These are phyloP conservation scores for Fraxinus paxiana DNA, from an alignment of 305 asterid species.

Conservation along the genomic window DNA sequence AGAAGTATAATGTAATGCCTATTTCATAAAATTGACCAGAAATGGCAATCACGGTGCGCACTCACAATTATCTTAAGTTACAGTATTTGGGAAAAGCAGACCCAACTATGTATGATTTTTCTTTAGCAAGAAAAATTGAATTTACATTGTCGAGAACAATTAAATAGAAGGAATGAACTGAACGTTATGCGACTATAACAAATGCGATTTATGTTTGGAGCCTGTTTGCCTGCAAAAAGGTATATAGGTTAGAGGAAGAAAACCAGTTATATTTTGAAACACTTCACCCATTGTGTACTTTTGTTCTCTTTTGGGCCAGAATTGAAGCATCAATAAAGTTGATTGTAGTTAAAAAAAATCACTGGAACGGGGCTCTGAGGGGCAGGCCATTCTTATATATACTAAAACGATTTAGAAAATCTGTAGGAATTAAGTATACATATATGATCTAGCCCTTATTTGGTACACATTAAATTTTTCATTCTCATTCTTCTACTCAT, in stretches of 20 bases:
- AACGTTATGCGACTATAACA: background rate
- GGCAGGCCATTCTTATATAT: background rate
- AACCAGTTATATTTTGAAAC: background rate
- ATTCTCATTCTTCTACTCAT: no score
- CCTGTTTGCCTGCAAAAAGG: background rate
- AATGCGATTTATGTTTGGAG: background rate
- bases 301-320: background rate
- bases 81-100: background rate
- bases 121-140: background rate
- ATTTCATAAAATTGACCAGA: background rate
- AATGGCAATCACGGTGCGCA: background rate
- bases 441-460: no score
- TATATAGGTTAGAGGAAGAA: background rate
- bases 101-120: background rate
- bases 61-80: background rate
- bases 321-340: background rate
- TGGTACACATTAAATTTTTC: no score
- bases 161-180: background rate
- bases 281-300: background rate
- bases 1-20: background rate
- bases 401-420: background rate
- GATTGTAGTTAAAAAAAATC: background rate
- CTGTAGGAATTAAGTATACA: background rate
- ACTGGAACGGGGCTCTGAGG: background rate
- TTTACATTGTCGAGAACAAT: slow-evolving; percentile 4